A percentile compares a stretch with the other conserved stretches of the same genome.
These are phyloP conservation scores for Boletus insuetus DNA, from an alignment of 768 basidiomycete species.

Conservation along the genomic window DNA sequence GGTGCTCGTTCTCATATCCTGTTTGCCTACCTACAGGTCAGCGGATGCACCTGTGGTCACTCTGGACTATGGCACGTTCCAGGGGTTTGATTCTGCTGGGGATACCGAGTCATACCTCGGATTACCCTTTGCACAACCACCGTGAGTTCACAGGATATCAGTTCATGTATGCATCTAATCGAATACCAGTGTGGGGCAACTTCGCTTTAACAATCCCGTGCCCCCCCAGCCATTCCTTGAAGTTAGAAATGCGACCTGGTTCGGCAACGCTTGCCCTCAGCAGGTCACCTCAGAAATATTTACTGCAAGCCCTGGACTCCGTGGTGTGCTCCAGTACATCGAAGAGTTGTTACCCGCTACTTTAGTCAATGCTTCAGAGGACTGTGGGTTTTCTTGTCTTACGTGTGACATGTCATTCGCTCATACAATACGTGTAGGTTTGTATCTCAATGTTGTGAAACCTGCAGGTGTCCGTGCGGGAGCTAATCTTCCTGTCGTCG, in stretches of 20 bases:
- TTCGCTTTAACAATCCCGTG: constrained; percentile 18
- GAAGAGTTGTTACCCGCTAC: background rate
- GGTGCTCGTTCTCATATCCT: background rate
- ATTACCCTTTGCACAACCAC: constrained; percentile 1
- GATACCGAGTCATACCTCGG: background rate
- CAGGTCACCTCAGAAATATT: constrained; percentile 13
- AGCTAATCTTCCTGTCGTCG: constrained; percentile 20
- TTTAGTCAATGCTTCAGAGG: constrained; percentile 12
- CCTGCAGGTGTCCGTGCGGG: background rate
- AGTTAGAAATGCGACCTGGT: background rate
- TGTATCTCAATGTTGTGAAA: constrained; percentile 19
- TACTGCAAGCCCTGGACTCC: background rate
- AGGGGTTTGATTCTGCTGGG: constrained; percentile 9
- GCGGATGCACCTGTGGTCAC: constrained; percentile 4
- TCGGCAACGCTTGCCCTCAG: constrained; percentile 41
- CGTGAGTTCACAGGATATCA: background rate
- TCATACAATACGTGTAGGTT: constrained; percentile 14
- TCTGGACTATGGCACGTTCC: constrained; percentile 19
- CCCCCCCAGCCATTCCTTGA: background rate
- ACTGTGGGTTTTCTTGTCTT: constrained; percentile 6
- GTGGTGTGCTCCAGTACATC: background rate
- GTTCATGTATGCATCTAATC: background rate
- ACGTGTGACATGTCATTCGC: background rate
- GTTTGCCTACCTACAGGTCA: background rate
- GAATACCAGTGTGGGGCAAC: constrained; percentile 8